phyloP scores from a whole-genome alignment of 2,329 filamentous ascomycete species.

The Penicillium aurantiogriseum region DNA sequence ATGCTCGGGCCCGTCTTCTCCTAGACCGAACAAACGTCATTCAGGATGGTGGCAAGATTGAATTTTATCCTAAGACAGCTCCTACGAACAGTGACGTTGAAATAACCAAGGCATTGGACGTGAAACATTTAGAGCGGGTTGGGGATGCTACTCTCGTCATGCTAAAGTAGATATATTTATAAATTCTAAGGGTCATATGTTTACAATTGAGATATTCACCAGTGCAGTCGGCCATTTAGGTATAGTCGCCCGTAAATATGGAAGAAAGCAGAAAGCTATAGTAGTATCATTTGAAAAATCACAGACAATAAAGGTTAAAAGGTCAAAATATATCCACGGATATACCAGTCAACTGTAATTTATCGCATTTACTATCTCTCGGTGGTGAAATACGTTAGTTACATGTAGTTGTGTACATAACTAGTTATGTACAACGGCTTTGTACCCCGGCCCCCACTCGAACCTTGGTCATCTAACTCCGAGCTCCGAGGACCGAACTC shows the following conservation, averaged over 20 bases:
- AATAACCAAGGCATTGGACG: neutral
- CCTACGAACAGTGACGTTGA: conserved; percentile 7
- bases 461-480: neutral
- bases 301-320: too few relatives aligned
- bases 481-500: neutral
- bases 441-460: too few relatives aligned
- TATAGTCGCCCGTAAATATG: too few relatives aligned
- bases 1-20: conserved; percentile 71
- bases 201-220: neutral
- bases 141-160: neutral
- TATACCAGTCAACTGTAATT: too few relatives aligned
- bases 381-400: too few relatives aligned
- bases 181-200: neutral
- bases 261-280: too few relatives aligned
- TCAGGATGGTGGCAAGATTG: conserved; percentile 61
- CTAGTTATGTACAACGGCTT: too few relatives aligned
- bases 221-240: too few relatives aligned
- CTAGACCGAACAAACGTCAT: conserved; percentile 80
- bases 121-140: conserved; percentile 15
- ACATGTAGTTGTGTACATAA: too few relatives aligned
- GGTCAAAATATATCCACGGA: too few relatives aligned
- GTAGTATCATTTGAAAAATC: too few relatives aligned
- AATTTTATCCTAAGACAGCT: conserved; percentile 60
- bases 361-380: too few relatives aligned
- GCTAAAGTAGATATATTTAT: conserved; percentile 1